Evolutionary conservation across 768 basidiomycete genomes (phyloP), one percentile per base, ranked within the genome.

Genomic region (Mycena rebaudengoi): DNA sequence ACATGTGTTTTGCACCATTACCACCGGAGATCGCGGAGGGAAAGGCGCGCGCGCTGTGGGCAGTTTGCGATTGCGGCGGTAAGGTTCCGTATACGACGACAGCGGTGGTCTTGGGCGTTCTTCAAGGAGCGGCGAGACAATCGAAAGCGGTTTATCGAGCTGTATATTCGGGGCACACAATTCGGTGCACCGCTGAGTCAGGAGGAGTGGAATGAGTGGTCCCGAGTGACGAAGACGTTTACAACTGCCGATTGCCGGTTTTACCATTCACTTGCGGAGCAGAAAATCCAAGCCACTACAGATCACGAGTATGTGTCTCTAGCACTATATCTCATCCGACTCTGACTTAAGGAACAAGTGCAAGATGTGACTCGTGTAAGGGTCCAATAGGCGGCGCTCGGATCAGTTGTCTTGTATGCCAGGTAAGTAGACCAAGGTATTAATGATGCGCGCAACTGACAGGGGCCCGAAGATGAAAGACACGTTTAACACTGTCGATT

Each of bases 351-450:
- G 40, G 39, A 4, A 23, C 66, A 39, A 66, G 68, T 21, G 60
- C 44, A 13, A 4, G 5, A 2, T 77, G 76, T 51, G 75, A 73
- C 45, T 62, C 40, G 12, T 78, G 78, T 45, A 48, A 56, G 13
- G 71, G 72, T 0, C 28, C 7, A 18, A 71, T 75, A 3, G 74
- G 69, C 11, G 76, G 76, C 2, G 48, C 72, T 8, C 72, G 75
- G 7, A 57, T 76, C 20, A 67, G 72, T 37, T 79, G 78, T 32
- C 64, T 79, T n/a, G 69, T 74, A 44, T 79, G 78, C 35, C 67
- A 69, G 43, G 51, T 62, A 7, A 48, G 56, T 30, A 14, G 3
- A 3, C n/a, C n/a, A n/a, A 35, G n/a, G 12, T 18, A 44, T 2
- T 32, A 11, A 21, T 23, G 20, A 4, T 13, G 16, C 39, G 18